Evolutionary conservation across 2,329 filamentous ascomycete genomes (phyloP).

Genomic region (Beauveria varroae): DNA sequence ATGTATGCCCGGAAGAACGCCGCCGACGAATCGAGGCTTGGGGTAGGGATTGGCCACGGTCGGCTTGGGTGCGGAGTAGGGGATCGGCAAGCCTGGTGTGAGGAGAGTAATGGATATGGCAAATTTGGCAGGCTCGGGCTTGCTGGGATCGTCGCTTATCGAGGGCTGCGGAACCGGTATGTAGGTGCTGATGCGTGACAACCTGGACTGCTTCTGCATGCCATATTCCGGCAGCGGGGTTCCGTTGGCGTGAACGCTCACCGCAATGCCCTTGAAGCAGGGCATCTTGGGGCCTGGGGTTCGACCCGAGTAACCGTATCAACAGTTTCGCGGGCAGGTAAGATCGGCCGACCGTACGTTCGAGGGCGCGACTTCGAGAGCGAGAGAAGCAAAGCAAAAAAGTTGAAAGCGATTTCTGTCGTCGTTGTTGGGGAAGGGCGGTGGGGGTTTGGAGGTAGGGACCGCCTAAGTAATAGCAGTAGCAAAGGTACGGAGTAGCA

Average conservation of each 20-base stretch:
- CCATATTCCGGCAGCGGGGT: constrained; percentile 86
- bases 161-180: constrained; percentile 90
- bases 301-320: not conserved
- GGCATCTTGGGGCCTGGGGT: constrained; percentile 51
- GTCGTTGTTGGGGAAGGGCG: constrained; percentile 12
- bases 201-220: constrained; percentile 85
- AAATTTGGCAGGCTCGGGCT: constrained; percentile 90
- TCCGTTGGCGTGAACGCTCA: constrained; percentile 81
- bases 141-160: constrained; percentile 53
- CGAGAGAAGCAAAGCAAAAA: constrained; percentile 1
- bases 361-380: not conserved
- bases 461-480: not conserved
- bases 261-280: constrained; percentile 98
- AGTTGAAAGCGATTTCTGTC: not conserved
- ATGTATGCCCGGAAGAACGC: constrained; percentile 47
- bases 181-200: constrained; percentile 91
- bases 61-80: constrained; percentile 83
- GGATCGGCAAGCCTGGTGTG: constrained; percentile 79
- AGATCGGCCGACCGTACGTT: not conserved
- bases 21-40: constrained; percentile 72
- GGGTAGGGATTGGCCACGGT: constrained; percentile 71
- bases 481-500: not conserved
- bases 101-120: constrained; percentile 96
- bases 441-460: constrained; percentile 1
- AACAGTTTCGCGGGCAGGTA: not conserved